Evolutionary conservation across 192 early-diverging fungal genomes (phyloP), one percentile per base, ranked within the genome.

Genomic region (Coemansia sp.): DNA sequence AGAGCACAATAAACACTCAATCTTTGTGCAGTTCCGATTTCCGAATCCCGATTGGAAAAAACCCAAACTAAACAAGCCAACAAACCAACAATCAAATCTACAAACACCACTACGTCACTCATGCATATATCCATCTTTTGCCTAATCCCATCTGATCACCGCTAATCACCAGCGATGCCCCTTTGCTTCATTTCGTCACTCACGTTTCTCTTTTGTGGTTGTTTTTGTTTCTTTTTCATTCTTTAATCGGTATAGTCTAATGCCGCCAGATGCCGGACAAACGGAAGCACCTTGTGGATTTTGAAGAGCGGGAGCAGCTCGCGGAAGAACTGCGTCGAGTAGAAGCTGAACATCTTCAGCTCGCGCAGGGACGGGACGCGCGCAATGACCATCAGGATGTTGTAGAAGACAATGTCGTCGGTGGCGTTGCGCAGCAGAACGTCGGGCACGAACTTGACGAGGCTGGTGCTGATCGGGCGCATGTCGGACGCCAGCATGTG

Each of bases 311-410:
- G 69, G 51, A 65, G n/a, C 10, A 80, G 66, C 13, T 71, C 69
- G 0, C 65, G 43, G 38, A 61, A 65, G 19, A 80, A 80, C 39
- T 71, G 72, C 5, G 68, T 54, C 16, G 71, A 64, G 44, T 71
- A 80, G 58, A 75, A 73, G 45, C 70, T 67, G 54, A 66, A 72
- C 61, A 75, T 75, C 45, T 64, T 67, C 7, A 81, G 67, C 60
- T 57, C 67, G 4, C 67, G 50, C 64, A 81, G 46, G 25, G 78
- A 81, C 6, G 74, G 73, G 5, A 71, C 64, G 5, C 78, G 58
- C 5, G 73, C 67, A 17, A 81, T 75, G 14, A 81, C 44, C 46
- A 72, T 46, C 17, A 81, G 61, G 1, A 81, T 58, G 42, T 75
- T 81, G 49, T 81, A 81, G 49, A 81, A 70, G 16, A 81, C 48